Evolutionary conservation across 2,329 filamentous ascomycete genomes (phyloP).

Genomic region (Fusarium redolens): DNA sequence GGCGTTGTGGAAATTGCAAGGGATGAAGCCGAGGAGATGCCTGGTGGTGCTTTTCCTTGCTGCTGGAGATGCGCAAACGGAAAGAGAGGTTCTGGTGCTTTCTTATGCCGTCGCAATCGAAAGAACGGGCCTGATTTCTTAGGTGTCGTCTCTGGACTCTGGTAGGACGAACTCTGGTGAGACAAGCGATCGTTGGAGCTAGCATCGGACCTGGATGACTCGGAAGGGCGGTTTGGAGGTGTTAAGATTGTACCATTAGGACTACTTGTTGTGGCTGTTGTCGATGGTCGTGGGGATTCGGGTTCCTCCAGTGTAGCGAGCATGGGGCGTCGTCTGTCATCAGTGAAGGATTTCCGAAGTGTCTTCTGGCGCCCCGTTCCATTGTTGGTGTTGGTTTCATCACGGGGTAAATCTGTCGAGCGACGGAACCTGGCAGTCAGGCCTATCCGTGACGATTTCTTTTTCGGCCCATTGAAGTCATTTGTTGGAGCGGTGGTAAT

Average conservation of each 20-base stretch:
- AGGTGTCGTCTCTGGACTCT: slow-evolving; percentile 70
- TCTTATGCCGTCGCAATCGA: slow-evolving; percentile 80
- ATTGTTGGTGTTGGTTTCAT: slow-evolving; percentile 40
- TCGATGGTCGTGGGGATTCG: slow-evolving; percentile 46
- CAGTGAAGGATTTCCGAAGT: slow-evolving; percentile 59
- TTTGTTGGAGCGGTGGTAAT: slow-evolving; percentile 92
- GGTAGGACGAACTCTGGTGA: slow-evolving; percentile 64
- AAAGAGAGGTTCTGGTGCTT: slow-evolving; percentile 81
- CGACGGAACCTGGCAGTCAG: slow-evolving; percentile 64
- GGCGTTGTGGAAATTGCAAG: slow-evolving; percentile 51
- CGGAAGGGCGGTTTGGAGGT: slow-evolving; percentile 62
- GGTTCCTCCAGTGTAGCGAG: slow-evolving; percentile 68
- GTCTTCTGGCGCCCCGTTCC: slow-evolving; percentile 34
- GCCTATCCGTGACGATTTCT: slow-evolving; percentile 66
- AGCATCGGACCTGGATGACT: slow-evolving; percentile 90
- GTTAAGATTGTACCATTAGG: slow-evolving; percentile 59
- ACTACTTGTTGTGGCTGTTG: slow-evolving; percentile 41
- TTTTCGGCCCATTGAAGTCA: slow-evolving; percentile 64
- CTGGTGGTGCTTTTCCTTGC: slow-evolving; percentile 64
- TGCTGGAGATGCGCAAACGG: slow-evolving; percentile 85
- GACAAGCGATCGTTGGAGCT: slow-evolving; percentile 76
- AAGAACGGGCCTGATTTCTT: slow-evolving; percentile 81
- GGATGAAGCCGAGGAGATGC: slow-evolving; percentile 57
- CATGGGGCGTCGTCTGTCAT: slow-evolving; percentile 47
- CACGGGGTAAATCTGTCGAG: slow-evolving; percentile 60